Evolutionary conservation across 495 filamentous ascomycete species (phyloP), one percentile per base, ranked within the genome.

Genomic region (Aspergillus funiculosus): DNA sequence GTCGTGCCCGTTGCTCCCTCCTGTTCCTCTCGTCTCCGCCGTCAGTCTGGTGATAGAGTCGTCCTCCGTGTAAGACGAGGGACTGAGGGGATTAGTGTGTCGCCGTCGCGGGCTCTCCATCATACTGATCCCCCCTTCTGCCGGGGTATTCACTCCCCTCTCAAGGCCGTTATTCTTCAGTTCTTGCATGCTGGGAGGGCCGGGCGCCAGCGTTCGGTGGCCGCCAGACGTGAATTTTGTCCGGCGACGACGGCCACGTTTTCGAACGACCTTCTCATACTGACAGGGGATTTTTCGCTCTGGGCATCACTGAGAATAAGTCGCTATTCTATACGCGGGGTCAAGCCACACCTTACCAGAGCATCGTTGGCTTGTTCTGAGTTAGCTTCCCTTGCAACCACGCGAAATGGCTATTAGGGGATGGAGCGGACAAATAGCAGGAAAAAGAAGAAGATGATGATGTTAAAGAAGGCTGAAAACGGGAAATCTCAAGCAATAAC

Each of bases 171-270:
- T 45, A 10, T 38, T 22, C 8, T 29, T 30, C 11, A 38, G 32
- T 10, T 46, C 32, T 10, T 39, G 19, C 5, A 46, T 10, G 30
- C 17, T 38, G 17, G 14, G 25, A 7, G 43, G 43, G 3, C 32
- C 32, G 39, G 43, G 43, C 17, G 43, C 43, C n/a, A 46, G 32
- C 0, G 34, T 17, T 38, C 43, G n/a, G 18, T 46, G 34, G 2
- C 14, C 34, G 17, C 32, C 30, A 5, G 43, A 29, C 1, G 32
- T 38, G 25, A 28, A 38, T 28, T 39, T 46, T 14, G 34, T 39
- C 29, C 43, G 32, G 4, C 43, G 43, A 11, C 43, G 43, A 22
- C 43, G 43, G 15, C 43, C 43, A 15, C 43, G 43, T 31, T 46
- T 46, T 1, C 43, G 32, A 18, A 46, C 43, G 15, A 30, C 11